Conservation (phyloP, 139 green algal species). For the Chlamydomonas eustigma region DNA sequence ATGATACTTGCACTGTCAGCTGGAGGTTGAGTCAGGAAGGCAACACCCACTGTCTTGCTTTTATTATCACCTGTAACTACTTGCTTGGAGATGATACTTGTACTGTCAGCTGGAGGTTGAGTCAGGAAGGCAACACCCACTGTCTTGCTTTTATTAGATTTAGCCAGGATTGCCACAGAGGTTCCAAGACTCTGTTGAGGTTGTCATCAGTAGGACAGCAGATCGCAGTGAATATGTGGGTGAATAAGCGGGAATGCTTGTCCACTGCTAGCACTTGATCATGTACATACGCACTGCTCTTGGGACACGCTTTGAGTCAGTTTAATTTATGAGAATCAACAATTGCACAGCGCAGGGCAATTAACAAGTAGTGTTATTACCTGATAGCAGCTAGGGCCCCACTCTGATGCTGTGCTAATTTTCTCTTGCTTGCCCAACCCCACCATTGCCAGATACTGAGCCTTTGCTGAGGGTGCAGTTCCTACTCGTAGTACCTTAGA, state of each 20-base stretch:
- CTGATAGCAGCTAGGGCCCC: slow-evolving; percentile 56
- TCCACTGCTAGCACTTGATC: not conserved
- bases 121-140: slow-evolving; percentile 18
- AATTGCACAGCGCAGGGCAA: no score
- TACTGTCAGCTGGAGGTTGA: not conserved
- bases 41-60: slow-evolving; percentile 22
- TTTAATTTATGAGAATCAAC: no score
- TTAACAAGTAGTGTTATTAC: no score
- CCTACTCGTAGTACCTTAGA: slow-evolving; percentile 16
- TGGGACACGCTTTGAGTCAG: no score
- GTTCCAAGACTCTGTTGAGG: slow-evolving; percentile 38
- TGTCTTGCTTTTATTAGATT: slow-evolving; percentile 47
- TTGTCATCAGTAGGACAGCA: not conserved
- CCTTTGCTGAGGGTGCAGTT: slow-evolving; percentile 4
- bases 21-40: slow-evolving; percentile 8
- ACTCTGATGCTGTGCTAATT: slow-evolving; percentile 32
- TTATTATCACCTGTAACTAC: slow-evolving; percentile 29
- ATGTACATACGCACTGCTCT: no score
- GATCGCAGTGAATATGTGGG: not conserved
- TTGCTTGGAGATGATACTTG: not conserved
- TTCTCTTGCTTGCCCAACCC: slow-evolving; percentile 66
- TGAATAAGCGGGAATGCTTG: not conserved
- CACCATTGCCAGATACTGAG: slow-evolving; percentile 52
- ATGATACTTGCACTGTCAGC: not conserved
- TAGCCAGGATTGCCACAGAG: slow-evolving; percentile 47